phyloP scores from a whole-genome alignment of 148 eudicot species.

The Silene uniflora region DNA sequence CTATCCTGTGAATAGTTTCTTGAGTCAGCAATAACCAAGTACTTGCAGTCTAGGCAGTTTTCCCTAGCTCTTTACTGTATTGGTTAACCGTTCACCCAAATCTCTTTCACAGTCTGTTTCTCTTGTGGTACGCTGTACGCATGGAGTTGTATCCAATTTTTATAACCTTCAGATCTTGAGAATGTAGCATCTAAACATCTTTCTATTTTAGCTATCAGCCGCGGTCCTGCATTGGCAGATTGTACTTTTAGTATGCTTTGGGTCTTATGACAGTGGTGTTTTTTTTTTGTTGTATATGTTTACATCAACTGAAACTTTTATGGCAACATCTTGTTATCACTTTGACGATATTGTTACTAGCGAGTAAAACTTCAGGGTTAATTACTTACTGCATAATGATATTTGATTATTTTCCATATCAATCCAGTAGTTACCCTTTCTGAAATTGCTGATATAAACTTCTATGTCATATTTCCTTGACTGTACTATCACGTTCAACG shows the following conservation, averaged over 20 bases:
- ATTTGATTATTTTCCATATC: no score
- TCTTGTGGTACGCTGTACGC: no score
- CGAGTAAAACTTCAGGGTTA: no score
- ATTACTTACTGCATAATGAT: background rate
- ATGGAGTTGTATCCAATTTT: background rate
- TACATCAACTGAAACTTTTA: background rate
- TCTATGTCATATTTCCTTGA: conserved; percentile 44
- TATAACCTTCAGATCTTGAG: background rate
- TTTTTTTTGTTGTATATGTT: background rate
- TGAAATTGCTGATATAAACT: background rate
- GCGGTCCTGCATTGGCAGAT: background rate
- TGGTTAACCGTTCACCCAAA: no score
- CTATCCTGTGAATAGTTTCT: background rate
- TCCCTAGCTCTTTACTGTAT: no score
- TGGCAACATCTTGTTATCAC: background rate
- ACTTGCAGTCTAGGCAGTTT: background rate
- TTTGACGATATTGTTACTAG: background rate
- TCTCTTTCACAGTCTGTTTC: no score
- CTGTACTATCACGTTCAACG: conserved; percentile 72
- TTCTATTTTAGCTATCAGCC: background rate
- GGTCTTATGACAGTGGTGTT: background rate
- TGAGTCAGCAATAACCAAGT: background rate
- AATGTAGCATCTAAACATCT: no score
- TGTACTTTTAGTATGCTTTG: background rate
- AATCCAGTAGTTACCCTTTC: background rate